Evolutionary conservation across 1,139 yeast species (phyloP), one percentile per base, ranked within the genome.

Genomic region (Hemisphaericaspora xylofermentans): DNA sequence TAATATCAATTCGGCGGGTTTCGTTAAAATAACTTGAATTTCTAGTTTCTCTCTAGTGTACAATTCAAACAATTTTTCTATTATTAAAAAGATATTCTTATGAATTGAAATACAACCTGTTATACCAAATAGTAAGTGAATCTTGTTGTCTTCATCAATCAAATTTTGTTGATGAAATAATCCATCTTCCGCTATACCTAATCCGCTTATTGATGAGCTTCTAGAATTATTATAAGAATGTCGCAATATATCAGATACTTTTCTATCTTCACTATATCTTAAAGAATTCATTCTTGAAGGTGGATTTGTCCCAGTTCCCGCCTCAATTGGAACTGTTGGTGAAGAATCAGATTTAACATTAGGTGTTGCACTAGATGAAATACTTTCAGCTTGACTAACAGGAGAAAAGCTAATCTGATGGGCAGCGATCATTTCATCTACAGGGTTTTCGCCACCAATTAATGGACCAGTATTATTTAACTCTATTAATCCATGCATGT

Each of bases 41-140:
- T 59, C 64, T 14, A 61, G 43, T 32, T 50, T 51, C 4, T 54
- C 57, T 2, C 42, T 54, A 4, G 61, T 53, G 38, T 61, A 61
- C 36, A 60, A 42, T 39, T 59, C 61, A 39, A 57, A 59, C 25
- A 61, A 50, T 40, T 60, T 60, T 35, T 61, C 65, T 33, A 61
- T 61, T 15, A 61, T 56, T 10, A 56, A 45, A 34, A 58, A 55
- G 22, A 61, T 44, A 39, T 60, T 59, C 37, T 61, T 56, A 35
- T 52, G 57, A 32, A 57, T 51, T 10, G 63, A 51, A 18, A 60
- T 54, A 40, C 65, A 61, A 6, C 66, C 66, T 6, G 64, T 59
- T 24, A 61, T 52, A 12, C 64, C 66, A 36, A 61, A 59, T 30
- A 61, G 46, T 24, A 61, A 49, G 41, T 61, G 66, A 13, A 55